phyloP scores from a whole-genome alignment of 2,329 filamentous ascomycete genomes.

The Neofusicoccum sp. region DNA sequence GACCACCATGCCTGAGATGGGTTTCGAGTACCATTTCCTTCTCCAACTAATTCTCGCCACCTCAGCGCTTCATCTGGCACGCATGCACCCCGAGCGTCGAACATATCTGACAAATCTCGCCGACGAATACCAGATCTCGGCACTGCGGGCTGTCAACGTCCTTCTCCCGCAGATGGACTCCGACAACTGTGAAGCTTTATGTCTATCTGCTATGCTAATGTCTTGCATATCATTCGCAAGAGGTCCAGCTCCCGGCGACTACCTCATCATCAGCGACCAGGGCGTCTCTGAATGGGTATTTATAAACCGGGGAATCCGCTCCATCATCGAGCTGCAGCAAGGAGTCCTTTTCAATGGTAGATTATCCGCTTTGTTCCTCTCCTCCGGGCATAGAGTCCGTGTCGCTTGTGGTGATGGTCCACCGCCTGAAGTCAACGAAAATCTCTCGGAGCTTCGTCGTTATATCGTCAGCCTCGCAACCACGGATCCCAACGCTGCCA shows the following conservation, averaged over 20 bases:
- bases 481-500: background rate
- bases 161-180: background rate
- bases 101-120: background rate
- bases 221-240: background rate
- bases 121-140: background rate
- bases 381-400: background rate
- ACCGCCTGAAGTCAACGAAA: background rate
- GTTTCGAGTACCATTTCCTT: conserved; percentile 35
- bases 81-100: background rate
- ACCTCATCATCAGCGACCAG: background rate
- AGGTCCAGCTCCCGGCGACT: background rate
- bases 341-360: background rate
- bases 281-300: conserved; percentile 5
- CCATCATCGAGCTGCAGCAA: background rate
- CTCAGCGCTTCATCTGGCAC: conserved; percentile 41
- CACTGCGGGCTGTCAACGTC: background rate
- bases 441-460: background rate
- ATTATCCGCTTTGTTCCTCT: background rate
- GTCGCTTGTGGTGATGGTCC: background rate
- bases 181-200: background rate
- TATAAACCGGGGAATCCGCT: conserved; percentile 1
- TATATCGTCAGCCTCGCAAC: background rate
- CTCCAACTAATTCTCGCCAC: conserved; percentile 44
- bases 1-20: conserved; percentile 16
- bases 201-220: background rate